phyloP scores from a whole-genome alignment of 345 rosid species.

The Lagerstroemia speciosa region DNA sequence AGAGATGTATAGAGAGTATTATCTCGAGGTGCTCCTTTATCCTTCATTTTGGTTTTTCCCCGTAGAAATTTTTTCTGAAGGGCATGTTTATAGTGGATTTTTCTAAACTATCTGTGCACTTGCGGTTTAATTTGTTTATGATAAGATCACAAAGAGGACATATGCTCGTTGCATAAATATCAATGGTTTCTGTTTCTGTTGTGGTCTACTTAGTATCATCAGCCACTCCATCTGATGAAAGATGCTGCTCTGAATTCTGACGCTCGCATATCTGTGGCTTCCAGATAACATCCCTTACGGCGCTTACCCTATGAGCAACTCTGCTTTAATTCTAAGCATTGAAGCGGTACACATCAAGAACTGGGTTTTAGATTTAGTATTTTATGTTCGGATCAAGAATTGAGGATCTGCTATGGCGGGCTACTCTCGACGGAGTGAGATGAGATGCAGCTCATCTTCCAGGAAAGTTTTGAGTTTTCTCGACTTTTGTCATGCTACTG shows the following conservation, averaged over 20 bases:
- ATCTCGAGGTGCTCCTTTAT: neutral
- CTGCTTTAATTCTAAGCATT: neutral
- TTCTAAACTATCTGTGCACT: neutral
- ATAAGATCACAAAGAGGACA: neutral
- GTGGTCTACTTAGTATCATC: neutral
- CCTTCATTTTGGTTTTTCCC: neutral
- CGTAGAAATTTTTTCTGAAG: neutral
- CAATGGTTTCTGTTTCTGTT: too few species aligned
- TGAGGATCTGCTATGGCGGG: neutral
- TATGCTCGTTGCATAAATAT: too few species aligned
- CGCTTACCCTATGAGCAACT: too few species aligned
- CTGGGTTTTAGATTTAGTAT: neutral
- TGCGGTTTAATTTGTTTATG: neutral
- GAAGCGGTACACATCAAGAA: neutral
- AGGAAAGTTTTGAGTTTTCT: neutral
- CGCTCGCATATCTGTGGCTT: too few species aligned
- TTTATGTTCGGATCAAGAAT: neutral
- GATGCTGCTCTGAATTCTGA: too few species aligned
- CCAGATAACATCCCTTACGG: too few species aligned
- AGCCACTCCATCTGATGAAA: too few species aligned
- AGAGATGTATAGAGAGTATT: neutral
- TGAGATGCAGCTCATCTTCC: neutral
- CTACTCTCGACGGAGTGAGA: neutral
- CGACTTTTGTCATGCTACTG: too few species aligned
- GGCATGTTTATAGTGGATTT: neutral